A percentile compares a stretch with the other conserved stretches of the same genome.
phyloP scores from a whole-genome alignment of 371 early-diverging fungal genomes.

The Sanchytrium tribonematis region DNA sequence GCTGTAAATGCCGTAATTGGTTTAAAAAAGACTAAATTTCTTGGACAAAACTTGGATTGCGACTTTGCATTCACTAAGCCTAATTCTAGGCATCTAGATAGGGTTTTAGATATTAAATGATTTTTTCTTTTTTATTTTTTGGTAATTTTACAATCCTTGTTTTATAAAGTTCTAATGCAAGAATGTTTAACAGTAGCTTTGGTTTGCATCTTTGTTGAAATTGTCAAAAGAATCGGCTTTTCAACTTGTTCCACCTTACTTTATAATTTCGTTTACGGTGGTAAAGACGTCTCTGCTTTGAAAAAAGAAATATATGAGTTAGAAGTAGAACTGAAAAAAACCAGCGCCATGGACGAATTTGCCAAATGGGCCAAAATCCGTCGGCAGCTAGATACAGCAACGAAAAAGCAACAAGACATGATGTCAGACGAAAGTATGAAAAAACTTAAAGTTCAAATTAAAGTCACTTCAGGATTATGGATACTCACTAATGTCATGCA shows the following conservation, averaged over 20 bases:
- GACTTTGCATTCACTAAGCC: not conserved
- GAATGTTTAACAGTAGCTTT: not conserved
- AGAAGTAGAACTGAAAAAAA: not conserved
- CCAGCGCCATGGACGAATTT: conserved; percentile 2
- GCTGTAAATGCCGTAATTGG: not conserved
- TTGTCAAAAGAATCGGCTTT: not conserved
- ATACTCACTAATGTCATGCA: not conserved
- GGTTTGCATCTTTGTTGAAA: not conserved
- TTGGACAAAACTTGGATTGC: not conserved
- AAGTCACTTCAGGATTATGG: not conserved
- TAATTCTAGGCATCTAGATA: not conserved
- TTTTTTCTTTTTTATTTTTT: not conserved
- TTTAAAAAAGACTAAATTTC: not conserved
- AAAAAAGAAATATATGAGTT: not conserved
- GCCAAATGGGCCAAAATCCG: conserved; percentile 2
- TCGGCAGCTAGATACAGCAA: not conserved
- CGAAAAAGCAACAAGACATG: not conserved
- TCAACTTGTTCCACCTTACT: not conserved
- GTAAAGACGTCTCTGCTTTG: not conserved
- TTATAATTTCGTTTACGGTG: not conserved
- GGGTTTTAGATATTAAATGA: not conserved
- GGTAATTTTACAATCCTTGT: too few relatives aligned
- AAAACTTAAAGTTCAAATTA: not conserved
- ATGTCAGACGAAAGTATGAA: not conserved
- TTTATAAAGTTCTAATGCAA: too few relatives aligned